Evolutionary conservation across 768 basidiomycete genomes (phyloP), one percentile per base, ranked within the genome.

Genomic region (Tylopilus subfusipes): DNA sequence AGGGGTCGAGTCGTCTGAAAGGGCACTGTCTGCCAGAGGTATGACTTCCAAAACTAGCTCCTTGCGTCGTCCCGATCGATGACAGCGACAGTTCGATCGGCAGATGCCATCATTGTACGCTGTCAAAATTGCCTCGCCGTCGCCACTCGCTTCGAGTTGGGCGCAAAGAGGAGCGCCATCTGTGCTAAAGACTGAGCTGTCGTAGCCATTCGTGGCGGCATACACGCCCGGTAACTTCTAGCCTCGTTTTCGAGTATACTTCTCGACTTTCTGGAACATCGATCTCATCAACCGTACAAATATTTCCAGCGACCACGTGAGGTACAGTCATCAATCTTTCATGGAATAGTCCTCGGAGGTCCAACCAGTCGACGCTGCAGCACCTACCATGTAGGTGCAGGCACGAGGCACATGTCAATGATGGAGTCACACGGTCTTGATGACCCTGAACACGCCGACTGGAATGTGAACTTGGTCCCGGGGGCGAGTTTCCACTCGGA

Each of bases 301-400:
- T n/a, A 36, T 10, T 14, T 19, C 43, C 30, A 53, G 50, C 16
- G 34, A 22, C 60, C 52, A 65, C 60, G 59, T 42, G 56, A 61
- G 24, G 30, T 34, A 44, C 33, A 40, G 24, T 51, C 30, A 40
- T 56, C 30, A 47, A 5, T 30, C 48, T 40, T 67, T 62, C 52
- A 62, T 56, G 50, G 50, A 58, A 47, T 59, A 21, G 68, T 68
- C 69, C 68, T 68, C 68, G 68, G 69, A 68, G 42, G 67, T 60
- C 48, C 40, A 55, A 31, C 54, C 27, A 16, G n/a, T n/a, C n/a
- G n/a, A n/a, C n/a, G n/a, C n/a, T n/a, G 40, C 55, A 43, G 27
- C 12, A 53, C 29, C 13, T 59, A 14, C 62, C 50, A 48, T 54
- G 18, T 52, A 44, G 60, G 65, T 40, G 55, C 57, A 65, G 65